These are phyloP conservation scores for Ceratopteris richardii DNA, from an alignment of 75 land plant species.

Conservation along the genomic window DNA sequence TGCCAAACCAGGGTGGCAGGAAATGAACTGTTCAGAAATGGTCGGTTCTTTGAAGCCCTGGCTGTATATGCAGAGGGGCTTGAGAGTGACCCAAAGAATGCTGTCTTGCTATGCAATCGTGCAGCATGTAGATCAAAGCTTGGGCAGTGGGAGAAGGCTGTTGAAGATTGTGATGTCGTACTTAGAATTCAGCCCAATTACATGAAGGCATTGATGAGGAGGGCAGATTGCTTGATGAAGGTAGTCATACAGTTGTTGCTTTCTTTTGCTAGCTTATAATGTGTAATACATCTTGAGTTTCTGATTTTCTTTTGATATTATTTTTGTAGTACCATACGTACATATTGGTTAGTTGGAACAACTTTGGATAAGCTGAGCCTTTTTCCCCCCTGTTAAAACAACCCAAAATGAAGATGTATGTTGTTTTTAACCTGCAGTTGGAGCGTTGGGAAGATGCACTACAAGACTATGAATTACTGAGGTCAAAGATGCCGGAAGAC, in stretches of 20 bases:
- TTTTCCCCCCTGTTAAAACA: too few relatives aligned
- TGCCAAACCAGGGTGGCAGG: slow-evolving; percentile 62
- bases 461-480: slow-evolving; percentile 67
- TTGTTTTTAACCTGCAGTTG: slow-evolving; percentile 31
- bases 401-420: too few relatives aligned
- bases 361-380: neutral
- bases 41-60: slow-evolving; percentile 64
- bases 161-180: slow-evolving; percentile 81
- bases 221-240: slow-evolving; percentile 70
- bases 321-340: neutral
- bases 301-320: neutral
- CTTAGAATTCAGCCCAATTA: slow-evolving; percentile 66
- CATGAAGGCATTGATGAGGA: slow-evolving; percentile 72
- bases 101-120: slow-evolving; percentile 78
- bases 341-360: neutral
- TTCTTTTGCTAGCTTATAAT: too few relatives aligned
- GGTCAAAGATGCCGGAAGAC: slow-evolving; percentile 62
- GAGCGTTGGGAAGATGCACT: slow-evolving; percentile 82
- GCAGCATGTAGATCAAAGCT: slow-evolving; percentile 82
- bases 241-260: too few relatives aligned
- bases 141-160: slow-evolving; percentile 64
- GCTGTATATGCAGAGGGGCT: slow-evolving; percentile 84
- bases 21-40: slow-evolving; percentile 66
- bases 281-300: neutral
- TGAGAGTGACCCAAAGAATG: slow-evolving; percentile 51